Percentiles rank a stretch among this genome's conserved stretches.
These are phyloP conservation scores for Corylus americana DNA, from an alignment of 306 rosid species.

Conservation along the genomic window DNA sequence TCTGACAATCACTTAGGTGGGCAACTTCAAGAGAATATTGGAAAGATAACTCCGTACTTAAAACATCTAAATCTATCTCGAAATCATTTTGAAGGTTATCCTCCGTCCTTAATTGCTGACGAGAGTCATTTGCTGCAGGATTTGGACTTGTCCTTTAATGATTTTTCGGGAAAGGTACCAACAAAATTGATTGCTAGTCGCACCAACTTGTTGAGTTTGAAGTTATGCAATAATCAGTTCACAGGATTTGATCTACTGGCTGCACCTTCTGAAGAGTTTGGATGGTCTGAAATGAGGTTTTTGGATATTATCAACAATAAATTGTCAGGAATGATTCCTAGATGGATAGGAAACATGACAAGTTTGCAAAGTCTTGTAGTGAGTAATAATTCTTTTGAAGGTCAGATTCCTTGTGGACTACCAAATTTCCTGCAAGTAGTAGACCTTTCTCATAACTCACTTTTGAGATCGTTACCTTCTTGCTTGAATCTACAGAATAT, in stretches of 20 bases:
- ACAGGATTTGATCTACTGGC: not conserved
- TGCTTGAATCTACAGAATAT: not conserved
- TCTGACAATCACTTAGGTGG: conserved; percentile 3
- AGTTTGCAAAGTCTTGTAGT: not conserved
- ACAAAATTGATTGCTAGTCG: not conserved
- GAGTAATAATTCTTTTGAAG: not conserved
- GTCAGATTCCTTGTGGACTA: not conserved
- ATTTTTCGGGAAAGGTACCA: not conserved
- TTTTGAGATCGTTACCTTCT: conserved; percentile 7
- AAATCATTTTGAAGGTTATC: conserved; percentile 11
- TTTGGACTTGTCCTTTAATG: not conserved
- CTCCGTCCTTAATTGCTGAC: not conserved
- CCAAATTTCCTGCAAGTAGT: not conserved
- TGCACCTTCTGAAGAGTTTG: not conserved
- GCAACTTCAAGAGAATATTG: not conserved
- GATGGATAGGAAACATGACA: not conserved
- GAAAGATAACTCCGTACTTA: not conserved
- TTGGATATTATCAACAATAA: not conserved
- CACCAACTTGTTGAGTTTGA: fast-evolving
- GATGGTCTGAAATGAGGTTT: fast-evolving
- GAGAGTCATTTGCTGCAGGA: not conserved
- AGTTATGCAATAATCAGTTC: not conserved
- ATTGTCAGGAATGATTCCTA: not conserved
- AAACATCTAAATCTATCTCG: not conserved
- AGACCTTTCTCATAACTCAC: conserved; percentile 4